Evolutionary conservation across 257 asterid genomes (phyloP), one percentile per base, ranked within the genome.

Genomic region (Avicennia marina): DNA sequence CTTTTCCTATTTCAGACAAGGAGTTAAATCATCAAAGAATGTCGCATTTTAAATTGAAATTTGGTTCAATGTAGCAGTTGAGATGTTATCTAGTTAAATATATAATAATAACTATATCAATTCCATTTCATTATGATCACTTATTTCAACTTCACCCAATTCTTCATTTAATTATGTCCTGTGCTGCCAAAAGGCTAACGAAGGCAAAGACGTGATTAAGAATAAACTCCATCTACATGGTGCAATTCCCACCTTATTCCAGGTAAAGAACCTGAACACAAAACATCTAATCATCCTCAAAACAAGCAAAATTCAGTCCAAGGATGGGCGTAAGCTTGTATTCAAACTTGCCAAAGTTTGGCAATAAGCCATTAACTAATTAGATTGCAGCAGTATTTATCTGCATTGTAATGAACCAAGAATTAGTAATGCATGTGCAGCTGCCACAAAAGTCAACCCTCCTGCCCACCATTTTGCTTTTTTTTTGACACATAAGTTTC

Each of bases 401-500:
- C 58, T 24, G 50, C 69, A 49, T 42, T 55, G 20, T 44, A 44
- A n/a, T n/a, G n/a, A n/a, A n/a, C n/a, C n/a, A n/a, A n/a, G n/a
- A n/a, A n/a, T n/a, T n/a, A n/a, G n/a, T n/a, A n/a, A n/a, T n/a
- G n/a, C n/a, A n/a, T n/a, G n/a, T n/a, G n/a, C n/a, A n/a, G 12
- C 41, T 36, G 41, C 41, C 41, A 7, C 3, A 29, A 78, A 82
- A 73, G 90, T 84, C 94, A 81, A 84, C 73, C 58, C 77, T 42
- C 12, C 39, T 18, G 70, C 63, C 78, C 51, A 59, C 71, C 66
- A 25, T 69, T 33, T 27, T 44, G 6, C 13, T 5, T 32, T 39
- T 21, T 27, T 47, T 47, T 62, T 62, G 51, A 57, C 49, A 68
- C 59, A 67, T 69, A 76, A 62, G 68, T 71, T 64, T 46, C 75